A percentile compares a stretch with the other conserved stretches of the same genome.
phyloP scores from a whole-genome alignment of 352 stramenopile genomes.

The Paralagenidium karlingii region DNA sequence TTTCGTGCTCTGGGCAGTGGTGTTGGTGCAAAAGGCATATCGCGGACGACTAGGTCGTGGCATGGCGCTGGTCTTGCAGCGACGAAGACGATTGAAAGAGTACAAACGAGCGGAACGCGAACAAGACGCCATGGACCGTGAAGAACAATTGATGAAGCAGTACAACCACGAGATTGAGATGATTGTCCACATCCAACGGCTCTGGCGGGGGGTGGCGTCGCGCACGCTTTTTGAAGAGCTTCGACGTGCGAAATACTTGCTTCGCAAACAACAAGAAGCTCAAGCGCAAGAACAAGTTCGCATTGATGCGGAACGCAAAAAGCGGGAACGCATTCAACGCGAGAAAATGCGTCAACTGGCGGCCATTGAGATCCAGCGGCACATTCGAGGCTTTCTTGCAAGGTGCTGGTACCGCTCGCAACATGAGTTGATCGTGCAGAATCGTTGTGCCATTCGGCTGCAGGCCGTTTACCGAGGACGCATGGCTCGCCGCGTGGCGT shows the following conservation, averaged over 20 bases:
- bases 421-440: constrained; percentile 29
- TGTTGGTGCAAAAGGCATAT: constrained; percentile 66
- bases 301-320: constrained; percentile 25
- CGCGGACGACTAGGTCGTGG: constrained; percentile 32
- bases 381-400: constrained; percentile 40
- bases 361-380: constrained; percentile 55
- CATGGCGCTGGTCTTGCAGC: constrained; percentile 30
- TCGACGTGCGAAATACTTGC: constrained; percentile 31
- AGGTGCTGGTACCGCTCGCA: constrained; percentile 42
- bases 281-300: constrained; percentile 56
- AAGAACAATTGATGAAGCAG: constrained; percentile 23
- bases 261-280: constrained; percentile 49
- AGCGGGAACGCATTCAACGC: constrained; percentile 31
- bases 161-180: constrained; percentile 40
- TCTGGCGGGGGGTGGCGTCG: constrained; percentile 56
- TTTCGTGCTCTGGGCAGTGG: constrained; percentile 36
- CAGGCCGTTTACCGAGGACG: constrained; percentile 63
- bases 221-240: constrained; percentile 49
- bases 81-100: constrained; percentile 45
- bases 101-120: constrained; percentile 58
- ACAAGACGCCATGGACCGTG: constrained; percentile 30
- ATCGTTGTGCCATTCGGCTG: constrained; percentile 30
- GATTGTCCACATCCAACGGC: constrained; percentile 51
- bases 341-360: constrained; percentile 29
- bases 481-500: constrained; percentile 44